phyloP scores from a whole-genome alignment of 169 alveolate genomes.

The Eimeria sp. region DNA sequence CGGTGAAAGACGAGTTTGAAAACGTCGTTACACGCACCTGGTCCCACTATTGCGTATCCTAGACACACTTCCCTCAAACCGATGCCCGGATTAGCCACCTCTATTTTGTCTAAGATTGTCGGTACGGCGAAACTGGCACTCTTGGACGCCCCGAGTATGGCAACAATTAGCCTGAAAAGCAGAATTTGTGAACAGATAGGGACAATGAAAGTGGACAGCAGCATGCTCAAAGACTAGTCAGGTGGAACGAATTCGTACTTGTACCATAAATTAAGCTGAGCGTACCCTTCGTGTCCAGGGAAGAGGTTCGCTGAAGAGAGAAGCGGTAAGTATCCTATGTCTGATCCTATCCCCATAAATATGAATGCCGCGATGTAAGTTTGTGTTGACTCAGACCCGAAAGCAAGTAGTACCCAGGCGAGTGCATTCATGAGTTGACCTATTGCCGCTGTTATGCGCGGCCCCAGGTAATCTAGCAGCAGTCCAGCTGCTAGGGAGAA shows the following conservation, averaged over 20 bases:
- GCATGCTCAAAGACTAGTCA: neutral
- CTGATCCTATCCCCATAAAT: constrained; percentile 84
- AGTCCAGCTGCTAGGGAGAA: constrained; percentile 83
- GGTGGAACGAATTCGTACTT: neutral
- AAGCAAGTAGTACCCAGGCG: constrained; percentile 81
- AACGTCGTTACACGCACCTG: constrained; percentile 36
- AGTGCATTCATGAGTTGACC: constrained; percentile 82
- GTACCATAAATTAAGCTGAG: neutral
- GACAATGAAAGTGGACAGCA: neutral
- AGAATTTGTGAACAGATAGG: neutral
- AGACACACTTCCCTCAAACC: constrained; percentile 69
- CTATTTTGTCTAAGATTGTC: constrained; percentile 75
- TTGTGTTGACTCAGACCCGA: constrained; percentile 63
- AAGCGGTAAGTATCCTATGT: constrained; percentile 81
- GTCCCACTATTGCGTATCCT: constrained; percentile 73
- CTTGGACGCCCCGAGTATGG: constrained; percentile 83
- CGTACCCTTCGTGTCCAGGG: constrained; percentile 83
- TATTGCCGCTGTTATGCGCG: constrained; percentile 78
- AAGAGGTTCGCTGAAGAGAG: constrained; percentile 82
- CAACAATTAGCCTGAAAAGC: constrained; percentile 74
- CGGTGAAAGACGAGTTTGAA: neutral
- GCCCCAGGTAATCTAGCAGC: constrained; percentile 83
- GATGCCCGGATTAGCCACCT: constrained; percentile 6
- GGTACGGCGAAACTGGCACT: constrained; percentile 83
- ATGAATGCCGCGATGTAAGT: constrained; percentile 81